A percentile compares a stretch with the other conserved stretches of the same genome.
These are phyloP conservation scores for Colletotrichum sp. DNA, from an alignment of 2,329 filamentous ascomycete genomes.

Conservation along the genomic window DNA sequence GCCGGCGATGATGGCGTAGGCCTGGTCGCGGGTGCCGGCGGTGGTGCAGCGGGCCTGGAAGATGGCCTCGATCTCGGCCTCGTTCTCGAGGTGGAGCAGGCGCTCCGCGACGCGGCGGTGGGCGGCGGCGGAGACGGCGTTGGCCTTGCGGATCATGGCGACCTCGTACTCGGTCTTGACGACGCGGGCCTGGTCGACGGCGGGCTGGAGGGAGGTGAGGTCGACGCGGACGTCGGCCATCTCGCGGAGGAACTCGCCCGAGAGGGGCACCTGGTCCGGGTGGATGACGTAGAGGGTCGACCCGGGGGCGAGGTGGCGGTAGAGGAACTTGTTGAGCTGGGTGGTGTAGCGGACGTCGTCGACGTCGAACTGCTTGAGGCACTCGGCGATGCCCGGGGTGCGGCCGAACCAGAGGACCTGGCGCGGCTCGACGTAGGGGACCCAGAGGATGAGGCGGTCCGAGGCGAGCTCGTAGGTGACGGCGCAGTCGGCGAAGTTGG, in stretches of 20 bases:
- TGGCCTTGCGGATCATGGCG: constrained; percentile 80
- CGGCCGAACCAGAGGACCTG: constrained; percentile 69
- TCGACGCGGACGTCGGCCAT: constrained; percentile 46
- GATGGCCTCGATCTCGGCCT: constrained; percentile 82
- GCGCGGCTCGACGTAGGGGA: constrained; percentile 70
- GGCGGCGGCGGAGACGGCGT: constrained; percentile 77
- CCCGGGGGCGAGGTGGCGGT: constrained; percentile 35
- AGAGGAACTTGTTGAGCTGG: constrained; percentile 54
- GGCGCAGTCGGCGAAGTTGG: constrained; percentile 58
- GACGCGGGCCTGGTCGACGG: constrained; percentile 81
- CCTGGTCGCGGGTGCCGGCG: constrained; percentile 75
- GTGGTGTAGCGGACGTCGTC: constrained; percentile 70
- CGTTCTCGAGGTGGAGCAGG: constrained; percentile 70
- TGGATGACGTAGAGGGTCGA: constrained; percentile 50
- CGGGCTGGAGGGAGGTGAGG: constrained; percentile 61
- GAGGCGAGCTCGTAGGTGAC: constrained; percentile 62
- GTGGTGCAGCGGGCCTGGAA: constrained; percentile 77
- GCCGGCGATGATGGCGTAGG: constrained; percentile 89
- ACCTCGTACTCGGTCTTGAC: constrained; percentile 89
- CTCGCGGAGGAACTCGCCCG: constrained; percentile 27
- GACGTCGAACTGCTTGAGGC: constrained; percentile 67
- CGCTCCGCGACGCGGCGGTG: constrained; percentile 75
- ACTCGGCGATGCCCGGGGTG: constrained; percentile 65
- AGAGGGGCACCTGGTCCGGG: constrained; percentile 44
- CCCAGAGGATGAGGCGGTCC: constrained; percentile 74